Evolutionary conservation across 805 yeast genomes (phyloP).

Genomic region (Cyberlindnera lachancei): DNA sequence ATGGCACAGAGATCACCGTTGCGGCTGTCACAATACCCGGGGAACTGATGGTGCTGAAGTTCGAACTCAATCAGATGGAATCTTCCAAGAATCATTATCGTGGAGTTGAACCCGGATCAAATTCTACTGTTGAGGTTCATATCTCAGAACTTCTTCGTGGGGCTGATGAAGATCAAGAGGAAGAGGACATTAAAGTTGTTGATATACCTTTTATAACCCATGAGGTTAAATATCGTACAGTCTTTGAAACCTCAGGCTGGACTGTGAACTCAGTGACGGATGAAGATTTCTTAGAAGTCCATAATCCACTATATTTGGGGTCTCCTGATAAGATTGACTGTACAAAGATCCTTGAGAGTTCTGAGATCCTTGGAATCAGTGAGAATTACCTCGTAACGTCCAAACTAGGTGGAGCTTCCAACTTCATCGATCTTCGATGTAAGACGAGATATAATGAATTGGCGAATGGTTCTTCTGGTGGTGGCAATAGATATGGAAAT

Average conservation of each 20-base stretch:
- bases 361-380: conserved; percentile 31
- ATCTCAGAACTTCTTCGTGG: too few relatives aligned
- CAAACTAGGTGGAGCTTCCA: conserved; percentile 32
- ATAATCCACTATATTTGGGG: conserved; percentile 39
- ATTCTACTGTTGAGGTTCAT: too few relatives aligned
- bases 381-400: conserved; percentile 35
- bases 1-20: conserved; percentile 22
- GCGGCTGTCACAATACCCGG: conserved; percentile 41
- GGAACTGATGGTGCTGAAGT: conserved; percentile 17
- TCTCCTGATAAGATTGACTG: conserved; percentile 27
- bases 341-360: conserved; percentile 31
- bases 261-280: conserved; percentile 35
- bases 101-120: neutral
- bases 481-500: neutral
- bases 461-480: neutral
- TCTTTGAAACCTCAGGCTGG: conserved; percentile 48
- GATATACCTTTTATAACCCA: too few relatives aligned
- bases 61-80: conserved; percentile 4
- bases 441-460: conserved; percentile 14
- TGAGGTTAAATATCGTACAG: conserved; percentile 27
- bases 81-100: too few relatives aligned
- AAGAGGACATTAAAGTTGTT: too few relatives aligned
- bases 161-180: too few relatives aligned
- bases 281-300: conserved; percentile 40
- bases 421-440: conserved; percentile 22